Evolutionary conservation across 2,329 filamentous ascomycete species (phyloP).

Genomic region (Botrytis tulipae): DNA sequence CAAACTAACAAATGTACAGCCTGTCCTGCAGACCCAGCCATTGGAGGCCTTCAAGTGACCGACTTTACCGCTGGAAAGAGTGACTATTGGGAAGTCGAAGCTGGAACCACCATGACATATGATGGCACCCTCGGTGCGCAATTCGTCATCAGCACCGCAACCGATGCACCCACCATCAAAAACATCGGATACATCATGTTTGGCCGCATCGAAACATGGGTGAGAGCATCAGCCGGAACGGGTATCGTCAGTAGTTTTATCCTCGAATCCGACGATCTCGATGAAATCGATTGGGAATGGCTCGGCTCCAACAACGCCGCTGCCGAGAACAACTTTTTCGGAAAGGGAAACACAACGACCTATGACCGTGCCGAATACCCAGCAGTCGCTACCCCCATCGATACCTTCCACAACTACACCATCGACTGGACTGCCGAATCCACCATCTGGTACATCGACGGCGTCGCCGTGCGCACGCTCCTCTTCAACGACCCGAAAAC

Average conservation of each 20-base stretch:
- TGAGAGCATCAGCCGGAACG: slow-evolving; percentile 48
- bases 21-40: slow-evolving; percentile 46
- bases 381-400: slow-evolving; percentile 37
- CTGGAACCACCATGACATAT: slow-evolving; percentile 44
- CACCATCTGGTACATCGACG: slow-evolving; percentile 60
- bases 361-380: slow-evolving; percentile 48
- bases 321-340: slow-evolving; percentile 53
- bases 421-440: slow-evolving; percentile 63
- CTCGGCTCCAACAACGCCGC: slow-evolving; percentile 38
- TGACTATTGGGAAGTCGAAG: slow-evolving; percentile 56
- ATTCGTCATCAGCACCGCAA: slow-evolving; percentile 49
- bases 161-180: slow-evolving; percentile 48
- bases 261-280: slow-evolving; percentile 50
- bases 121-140: slow-evolving; percentile 45
- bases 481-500: slow-evolving; percentile 47
- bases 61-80: slow-evolving; percentile 46
- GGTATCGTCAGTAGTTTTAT: slow-evolving; percentile 52
- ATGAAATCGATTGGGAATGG: slow-evolving; percentile 54
- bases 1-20: slow-evolving; percentile 29
- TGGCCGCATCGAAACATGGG: slow-evolving; percentile 48
- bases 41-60: slow-evolving; percentile 42
- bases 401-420: slow-evolving; percentile 61
- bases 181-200: slow-evolving; percentile 53
- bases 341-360: slow-evolving; percentile 52
- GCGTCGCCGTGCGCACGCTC: slow-evolving; percentile 47